Evolutionary conservation across 2,329 filamentous ascomycete species (phyloP).

Genomic region (Byssothecium circinans): DNA sequence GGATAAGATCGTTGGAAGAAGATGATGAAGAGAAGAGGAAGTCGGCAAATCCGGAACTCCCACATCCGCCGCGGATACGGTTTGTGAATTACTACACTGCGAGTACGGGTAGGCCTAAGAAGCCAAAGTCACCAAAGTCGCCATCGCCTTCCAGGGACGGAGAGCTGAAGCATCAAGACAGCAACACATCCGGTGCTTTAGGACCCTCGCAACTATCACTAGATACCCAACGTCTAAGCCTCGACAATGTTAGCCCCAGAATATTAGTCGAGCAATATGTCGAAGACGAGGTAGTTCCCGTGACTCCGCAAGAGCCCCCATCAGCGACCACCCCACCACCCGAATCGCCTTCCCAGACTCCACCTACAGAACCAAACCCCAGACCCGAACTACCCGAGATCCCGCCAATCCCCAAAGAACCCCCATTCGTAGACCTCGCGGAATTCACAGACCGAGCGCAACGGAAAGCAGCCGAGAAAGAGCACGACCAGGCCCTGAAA

Average conservation of each 20-base stretch:
- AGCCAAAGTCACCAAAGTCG: slow-evolving; percentile 47
- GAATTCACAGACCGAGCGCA: slow-evolving; percentile 65
- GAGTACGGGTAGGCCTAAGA: slow-evolving; percentile 71
- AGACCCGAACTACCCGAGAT: slow-evolving; percentile 48
- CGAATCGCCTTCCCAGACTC: slow-evolving; percentile 1
- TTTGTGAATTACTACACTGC: slow-evolving; percentile 91
- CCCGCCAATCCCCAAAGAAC: slow-evolving; percentile 57
- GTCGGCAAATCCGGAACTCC: slow-evolving; percentile 31
- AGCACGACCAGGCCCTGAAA: slow-evolving; percentile 64
- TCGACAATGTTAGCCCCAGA: slow-evolving; percentile 39
- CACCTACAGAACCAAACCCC: slow-evolving; percentile 2
- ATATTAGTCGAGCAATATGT: slow-evolving; percentile 53
- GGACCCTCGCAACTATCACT: slow-evolving; percentile 14
- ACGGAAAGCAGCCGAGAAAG: slow-evolving; percentile 69
- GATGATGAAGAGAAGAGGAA: slow-evolving; percentile 54
- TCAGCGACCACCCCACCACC: slow-evolving; percentile 19
- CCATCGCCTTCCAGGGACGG: slow-evolving; percentile 20
- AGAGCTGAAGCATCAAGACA: slow-evolving; percentile 7
- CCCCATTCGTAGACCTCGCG: slow-evolving; percentile 59
- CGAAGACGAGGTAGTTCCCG: slow-evolving; percentile 37
- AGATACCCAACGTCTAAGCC: slow-evolving; percentile 13
- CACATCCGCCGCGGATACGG: slow-evolving; percentile 59
- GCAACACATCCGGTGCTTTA: not conserved
- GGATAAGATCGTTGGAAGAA: slow-evolving; percentile 71
- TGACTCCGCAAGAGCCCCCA: slow-evolving; percentile 31